phyloP scores from a whole-genome alignment of 805 yeast genomes.

The Saturnispora sekii region DNA sequence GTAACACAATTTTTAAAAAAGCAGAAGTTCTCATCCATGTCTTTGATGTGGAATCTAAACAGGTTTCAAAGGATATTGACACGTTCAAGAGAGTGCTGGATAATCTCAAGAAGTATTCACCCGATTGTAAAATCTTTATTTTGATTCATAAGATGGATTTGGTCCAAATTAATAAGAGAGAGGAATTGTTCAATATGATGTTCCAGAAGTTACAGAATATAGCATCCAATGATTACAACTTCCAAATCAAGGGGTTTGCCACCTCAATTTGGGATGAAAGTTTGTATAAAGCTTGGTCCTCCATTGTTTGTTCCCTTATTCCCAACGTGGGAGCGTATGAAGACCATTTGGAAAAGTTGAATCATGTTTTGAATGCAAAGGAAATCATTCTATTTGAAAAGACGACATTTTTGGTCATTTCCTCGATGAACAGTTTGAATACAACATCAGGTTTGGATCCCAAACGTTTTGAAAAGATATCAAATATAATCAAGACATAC shows the following conservation, averaged over 20 bases:
- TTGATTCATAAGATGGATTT: slow-evolving; percentile 93
- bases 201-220: slow-evolving; percentile 71
- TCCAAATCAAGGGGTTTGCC: slow-evolving; percentile 75
- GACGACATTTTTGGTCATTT: slow-evolving; percentile 80
- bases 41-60: slow-evolving; percentile 90
- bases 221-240: slow-evolving; percentile 48
- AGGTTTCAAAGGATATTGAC: slow-evolving; percentile 86
- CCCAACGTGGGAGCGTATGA: slow-evolving; percentile 84
- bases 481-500: slow-evolving; percentile 87
- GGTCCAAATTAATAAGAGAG: slow-evolving; percentile 77
- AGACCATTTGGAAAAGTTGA: slow-evolving; percentile 61
- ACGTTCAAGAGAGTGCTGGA: slow-evolving; percentile 78
- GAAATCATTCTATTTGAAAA: slow-evolving; percentile 89
- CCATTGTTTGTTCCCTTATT: slow-evolving; percentile 86
- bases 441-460: slow-evolving; percentile 52
- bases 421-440: slow-evolving; percentile 37
- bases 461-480: slow-evolving; percentile 86
- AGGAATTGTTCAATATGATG: slow-evolving; percentile 75
- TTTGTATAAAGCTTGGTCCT: slow-evolving; percentile 94
- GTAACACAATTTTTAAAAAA: slow-evolving; percentile 82
- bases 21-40: slow-evolving; percentile 94
- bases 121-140: slow-evolving; percentile 86
- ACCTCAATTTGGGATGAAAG: slow-evolving; percentile 98
- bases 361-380: slow-evolving; percentile 67
- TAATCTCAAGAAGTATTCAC: slow-evolving; percentile 74